Evolutionary conservation across 805 yeast genomes (phyloP).

Genomic region (Ogataea neopini): DNA sequence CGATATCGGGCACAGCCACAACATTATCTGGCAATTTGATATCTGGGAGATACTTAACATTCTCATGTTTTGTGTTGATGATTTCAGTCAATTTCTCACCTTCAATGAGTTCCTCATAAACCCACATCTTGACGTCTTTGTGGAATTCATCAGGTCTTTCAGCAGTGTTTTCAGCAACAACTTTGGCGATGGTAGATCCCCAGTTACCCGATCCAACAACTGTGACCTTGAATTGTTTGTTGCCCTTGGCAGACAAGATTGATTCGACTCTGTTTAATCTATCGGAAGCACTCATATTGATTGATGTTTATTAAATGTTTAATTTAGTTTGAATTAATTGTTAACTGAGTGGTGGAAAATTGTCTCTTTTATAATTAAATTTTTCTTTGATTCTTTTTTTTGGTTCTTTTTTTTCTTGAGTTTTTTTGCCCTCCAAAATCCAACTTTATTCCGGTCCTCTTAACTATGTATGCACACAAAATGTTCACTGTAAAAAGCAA

Average conservation of each 20-base stretch:
- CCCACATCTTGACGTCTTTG: conserved; percentile 92
- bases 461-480: not conserved
- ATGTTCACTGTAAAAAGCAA: not conserved
- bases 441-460: not conserved
- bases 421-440: conserved; percentile 2
- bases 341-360: not conserved
- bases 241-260: conserved; percentile 20
- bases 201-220: conserved; percentile 97
- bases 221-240: conserved; percentile 51
- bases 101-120: conserved; percentile 77
- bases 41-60: conserved; percentile 91
- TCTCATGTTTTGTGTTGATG: conserved; percentile 88
- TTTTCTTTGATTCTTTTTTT: not conserved
- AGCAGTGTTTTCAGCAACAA: conserved; percentile 83
- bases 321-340: not conserved
- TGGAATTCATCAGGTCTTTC: conserved; percentile 73
- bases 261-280: conserved; percentile 26
- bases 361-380: not conserved
- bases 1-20: conserved; percentile 82
- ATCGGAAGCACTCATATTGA: conserved; percentile 26
- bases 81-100: conserved; percentile 86
- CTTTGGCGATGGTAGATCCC: conserved; percentile 97
- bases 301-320: not conserved
- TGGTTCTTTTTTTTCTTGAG: not conserved
- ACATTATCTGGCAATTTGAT: conserved; percentile 84